Base-by-base conservation (phyloP, 2,329 filamentous ascomycete genomes). In the Biscogniauxia marginata region DNA sequence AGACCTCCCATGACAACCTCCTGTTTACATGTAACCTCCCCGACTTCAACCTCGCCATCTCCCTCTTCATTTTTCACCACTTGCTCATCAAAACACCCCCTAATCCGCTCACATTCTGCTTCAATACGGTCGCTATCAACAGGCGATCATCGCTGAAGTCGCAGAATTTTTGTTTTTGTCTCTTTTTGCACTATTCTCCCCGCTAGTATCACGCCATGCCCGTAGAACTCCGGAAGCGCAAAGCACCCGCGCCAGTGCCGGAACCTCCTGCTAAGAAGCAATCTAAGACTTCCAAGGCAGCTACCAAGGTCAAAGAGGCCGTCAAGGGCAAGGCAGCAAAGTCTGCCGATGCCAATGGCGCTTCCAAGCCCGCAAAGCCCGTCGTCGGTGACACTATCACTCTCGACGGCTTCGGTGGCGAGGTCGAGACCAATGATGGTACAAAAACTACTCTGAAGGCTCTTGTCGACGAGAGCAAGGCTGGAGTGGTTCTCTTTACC, bases 401-500 rank as follows among this genome's bases (percentile, higher is more conserved):
- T 59, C 78, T 87, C 47, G 81, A 84, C 45, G 78, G 73, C 56
- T 87, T 88, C 67, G 85, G 85, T 63, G 84, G 84, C 61, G 87
- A 95, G 70, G 77, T 99, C 61, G 85, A 95, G 79, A 95, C 88
- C 60, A 86, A 98, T 63, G 91, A 96, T 62, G 92, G 92, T 67
- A 78, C 81, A 53, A 90, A 88, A 76, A 92, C 89, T 5, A 91
- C 86, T 1, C 78, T 99, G 57, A 88, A 91, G 76, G 80, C 86
- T 65, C 85, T 99, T 21, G 83, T 97, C 49, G 88, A 91, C 51
- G 84, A 89, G 70, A 96, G 92, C 82, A 87, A 90, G 76, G 81
- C 84, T 34, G 95, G 93, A 22, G 89, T 98, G 46, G 91, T 96
- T 30, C 78, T 98, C 24, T 97, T 99, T 74, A 97, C 93, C 25